Base-by-base conservation (phyloP, 2,329 filamentous ascomycete genomes). In the Microdochium paspali region DNA sequence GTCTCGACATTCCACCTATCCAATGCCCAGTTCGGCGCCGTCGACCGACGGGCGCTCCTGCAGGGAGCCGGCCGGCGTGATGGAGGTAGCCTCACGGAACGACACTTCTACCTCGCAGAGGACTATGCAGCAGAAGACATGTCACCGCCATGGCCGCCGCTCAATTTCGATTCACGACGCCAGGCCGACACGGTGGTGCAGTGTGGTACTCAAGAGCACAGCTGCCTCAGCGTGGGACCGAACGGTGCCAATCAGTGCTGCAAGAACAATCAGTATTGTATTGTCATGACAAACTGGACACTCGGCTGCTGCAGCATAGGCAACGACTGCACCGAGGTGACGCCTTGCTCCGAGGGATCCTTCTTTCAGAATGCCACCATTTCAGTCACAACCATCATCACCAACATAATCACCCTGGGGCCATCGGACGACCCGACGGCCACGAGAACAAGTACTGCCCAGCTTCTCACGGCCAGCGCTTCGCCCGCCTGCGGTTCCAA, bases 401-500 rank as follows among this genome's bases (percentile, higher is more conserved):
- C 35, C 10, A 3, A 40, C n/a, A 21, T 21, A n/a, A 40, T 5
- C 12, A 40, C 35, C 15, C 6, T 40, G 3, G 35, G 35, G 18
- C 35, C 35, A 3, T 4, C 18, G 15, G 18, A 40, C 35, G 35
- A 40, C 18, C 35, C 35, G 12, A 40, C n/a, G n/a, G n/a, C 35
- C 18, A 40, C 35, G n/a, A 40, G 35, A n/a, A 44, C n/a, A 21
- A 44, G 23, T 3, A 25, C 26, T 3, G 6, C 24, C 23, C 35
- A 40, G 18, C 10, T 40, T 18, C 20, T 40, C 23, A 44, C 42
- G 23, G 42, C 23, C 9, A 25, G 23, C 23, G 42, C 23, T 3
- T 40, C 35, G 10, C 35, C 42, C 23, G 25, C 30, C 10, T 52
- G 50, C 26, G 20, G 10, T 5, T 13, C 44, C 3, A 57, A 58